A percentile compares a stretch with the other conserved stretches of the same genome.
Conservation (phyloP, 768 basidiomycete species). For the Tulasnella sp. region DNA sequence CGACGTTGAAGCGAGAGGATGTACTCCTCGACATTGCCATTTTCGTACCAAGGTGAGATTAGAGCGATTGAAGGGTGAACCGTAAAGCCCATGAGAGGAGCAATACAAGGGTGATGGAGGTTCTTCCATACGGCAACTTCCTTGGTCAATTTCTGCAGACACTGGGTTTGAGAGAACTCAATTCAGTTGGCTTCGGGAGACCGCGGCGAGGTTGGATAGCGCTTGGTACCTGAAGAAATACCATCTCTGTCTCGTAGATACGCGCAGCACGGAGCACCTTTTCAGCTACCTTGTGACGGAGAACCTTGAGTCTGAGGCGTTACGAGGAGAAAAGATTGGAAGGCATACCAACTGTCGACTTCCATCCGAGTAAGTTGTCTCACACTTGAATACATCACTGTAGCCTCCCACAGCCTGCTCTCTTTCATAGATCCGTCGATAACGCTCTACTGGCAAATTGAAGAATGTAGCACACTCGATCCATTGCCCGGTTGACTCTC, state of each 20-base stretch:
- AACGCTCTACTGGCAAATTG: background rate
- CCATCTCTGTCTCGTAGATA: background rate
- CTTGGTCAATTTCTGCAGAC: background rate
- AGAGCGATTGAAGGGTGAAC: background rate
- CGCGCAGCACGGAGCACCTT: background rate
- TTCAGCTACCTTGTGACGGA: background rate
- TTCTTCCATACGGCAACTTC: slow-evolving; percentile 4
- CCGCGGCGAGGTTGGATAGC: too few relatives aligned
- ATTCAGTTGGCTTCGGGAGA: background rate
- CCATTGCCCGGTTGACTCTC: background rate
- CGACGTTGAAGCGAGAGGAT: too few relatives aligned
- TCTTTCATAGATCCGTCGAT: background rate
- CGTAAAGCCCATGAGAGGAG: slow-evolving; percentile 6
- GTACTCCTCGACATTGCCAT: background rate
- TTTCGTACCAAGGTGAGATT: background rate
- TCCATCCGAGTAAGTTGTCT: background rate
- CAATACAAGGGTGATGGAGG: background rate
- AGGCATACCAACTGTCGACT: background rate
- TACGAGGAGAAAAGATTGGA: too few relatives aligned
- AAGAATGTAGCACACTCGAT: background rate
- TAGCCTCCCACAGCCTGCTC: background rate
- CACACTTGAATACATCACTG: slow-evolving; percentile 6
- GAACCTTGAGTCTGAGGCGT: too few relatives aligned
- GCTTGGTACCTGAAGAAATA: background rate
- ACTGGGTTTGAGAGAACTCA: background rate